Conservation (phyloP, 768 basidiomycete species). For the Pleurotus citrinopileatus region DNA sequence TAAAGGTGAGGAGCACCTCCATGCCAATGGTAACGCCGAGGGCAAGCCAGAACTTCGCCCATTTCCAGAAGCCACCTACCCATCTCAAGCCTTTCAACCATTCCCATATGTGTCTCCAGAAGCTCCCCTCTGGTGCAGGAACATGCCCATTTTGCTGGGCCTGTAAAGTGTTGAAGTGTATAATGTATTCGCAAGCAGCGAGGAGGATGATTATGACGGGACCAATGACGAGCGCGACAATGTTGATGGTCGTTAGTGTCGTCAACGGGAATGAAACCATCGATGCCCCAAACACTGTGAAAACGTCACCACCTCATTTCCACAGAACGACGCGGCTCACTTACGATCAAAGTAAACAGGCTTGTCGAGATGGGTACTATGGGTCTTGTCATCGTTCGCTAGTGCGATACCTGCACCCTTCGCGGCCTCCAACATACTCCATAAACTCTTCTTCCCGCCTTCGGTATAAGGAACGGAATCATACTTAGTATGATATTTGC, state of each 20-base stretch:
- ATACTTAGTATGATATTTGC: slow-evolving; percentile 73
- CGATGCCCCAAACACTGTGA: slow-evolving; percentile 54
- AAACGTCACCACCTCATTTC: slow-evolving; percentile 2
- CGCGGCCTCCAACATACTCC: slow-evolving; percentile 77
- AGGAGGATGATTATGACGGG: slow-evolving; percentile 53
- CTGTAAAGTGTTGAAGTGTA: slow-evolving; percentile 1
- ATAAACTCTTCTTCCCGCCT: slow-evolving; percentile 52
- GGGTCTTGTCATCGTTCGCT: slow-evolving; percentile 38
- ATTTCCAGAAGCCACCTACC: slow-evolving; percentile 38
- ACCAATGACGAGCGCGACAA: slow-evolving; percentile 59
- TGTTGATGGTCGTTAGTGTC: slow-evolving; percentile 51
- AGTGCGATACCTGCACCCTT: slow-evolving; percentile 53
- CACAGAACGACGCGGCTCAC: slow-evolving; percentile 20
- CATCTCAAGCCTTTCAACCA: slow-evolving; percentile 23
- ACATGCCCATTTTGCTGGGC: slow-evolving; percentile 16
- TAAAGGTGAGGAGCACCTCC: slow-evolving; percentile 45
- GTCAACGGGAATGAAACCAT: slow-evolving; percentile 55
- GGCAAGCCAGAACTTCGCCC: slow-evolving; percentile 63
- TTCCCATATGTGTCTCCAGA: slow-evolving; percentile 18
- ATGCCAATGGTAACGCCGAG: slow-evolving; percentile 41
- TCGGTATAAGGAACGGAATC: slow-evolving; percentile 62
- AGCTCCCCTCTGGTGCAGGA: slow-evolving; percentile 16
- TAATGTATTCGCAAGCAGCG: slow-evolving; percentile 16
- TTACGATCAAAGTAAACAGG: slow-evolving; percentile 75
- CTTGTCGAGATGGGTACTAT: slow-evolving; percentile 17